Evolutionary conservation across 331 rosid species (phyloP), one percentile per base, ranked within the genome.

Genomic region (Malus hybrid): DNA sequence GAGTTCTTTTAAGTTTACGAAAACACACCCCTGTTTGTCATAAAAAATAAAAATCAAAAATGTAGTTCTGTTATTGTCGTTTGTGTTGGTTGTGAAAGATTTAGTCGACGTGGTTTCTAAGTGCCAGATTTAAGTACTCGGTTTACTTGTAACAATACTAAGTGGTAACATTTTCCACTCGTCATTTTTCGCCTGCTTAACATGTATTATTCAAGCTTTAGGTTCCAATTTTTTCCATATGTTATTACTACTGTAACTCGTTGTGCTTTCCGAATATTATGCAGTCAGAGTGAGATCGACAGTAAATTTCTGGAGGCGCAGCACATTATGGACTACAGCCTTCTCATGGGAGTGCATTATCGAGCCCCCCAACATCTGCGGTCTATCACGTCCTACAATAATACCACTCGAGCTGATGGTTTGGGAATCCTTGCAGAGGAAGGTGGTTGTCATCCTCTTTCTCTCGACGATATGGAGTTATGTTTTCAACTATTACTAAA

Each of bases 251-350:
- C 22, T 34, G 18, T 39, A 19, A 14, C 6, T 72, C 64, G 8
- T 68, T 42, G 12, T 39, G 15, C 15, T 77, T 64, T 59, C 76
- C 33, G 69, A 46, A 69, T 46, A 73, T 65, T 54, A 55, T 82
- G 74, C 89, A 95, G 99, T 79, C 99, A 95, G 85, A 92, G 90
- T 77, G 97, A 90, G 84, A 93, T 78, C 67, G 99, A 95, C 80
- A 92, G 98, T 74, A 89, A 86, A 80, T 95, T 95, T 77, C 81
- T 95, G 81, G 98, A 95, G 84, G 89, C 82, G 71, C 97, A 95
- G 83, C 86, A 83, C 83, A 95, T 95, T 62, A 95, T 95, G 99
- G 99, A 95, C 79, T 95, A 95, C 76, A 95, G 99, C 85, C 97
- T 95, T 66, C 90, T 95, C 76, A 86, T 95, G 54, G 99, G 99